A percentile compares a stretch with the other conserved stretches of the same genome.
Conservation (phyloP, 345 rosid species). For the Raphanus raphanistrum region DNA sequence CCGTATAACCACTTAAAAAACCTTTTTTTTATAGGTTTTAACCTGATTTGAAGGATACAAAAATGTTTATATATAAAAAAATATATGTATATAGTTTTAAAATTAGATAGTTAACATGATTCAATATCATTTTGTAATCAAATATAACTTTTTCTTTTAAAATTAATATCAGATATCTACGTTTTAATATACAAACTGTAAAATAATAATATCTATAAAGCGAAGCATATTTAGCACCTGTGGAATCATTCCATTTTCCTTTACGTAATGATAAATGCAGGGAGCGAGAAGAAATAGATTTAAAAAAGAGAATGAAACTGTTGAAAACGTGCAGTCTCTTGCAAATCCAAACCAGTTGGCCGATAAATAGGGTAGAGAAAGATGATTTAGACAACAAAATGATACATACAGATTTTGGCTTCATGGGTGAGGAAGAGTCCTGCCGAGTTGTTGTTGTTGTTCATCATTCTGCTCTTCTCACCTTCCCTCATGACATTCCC, state of each 20-base stretch:
- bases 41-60: not conserved
- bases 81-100: not conserved
- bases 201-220: not conserved
- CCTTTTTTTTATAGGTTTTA: not conserved
- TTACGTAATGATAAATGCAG: constrained; percentile 18
- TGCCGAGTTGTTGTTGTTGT: constrained; percentile 52
- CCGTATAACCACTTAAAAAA: not conserved
- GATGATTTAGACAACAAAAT: constrained; percentile 29
- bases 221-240: constrained; percentile 3
- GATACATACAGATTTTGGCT: constrained; percentile 41
- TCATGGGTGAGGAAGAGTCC: constrained; percentile 57
- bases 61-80: not conserved
- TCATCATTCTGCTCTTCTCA: constrained; percentile 62
- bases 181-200: not conserved
- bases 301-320: not conserved
- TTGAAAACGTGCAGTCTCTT: constrained; percentile 3
- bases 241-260: constrained; percentile 2
- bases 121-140: not conserved
- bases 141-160: not conserved
- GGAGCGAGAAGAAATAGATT: not conserved
- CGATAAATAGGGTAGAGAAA: not conserved
- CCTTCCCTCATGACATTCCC: constrained; percentile 58
- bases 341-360: constrained; percentile 32
- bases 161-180: not conserved
- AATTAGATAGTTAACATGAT: not conserved